Evolutionary conservation across 495 filamentous ascomycete genomes (phyloP), one percentile per base, ranked within the genome.

Genomic region (Bathelium albidoporum): DNA sequence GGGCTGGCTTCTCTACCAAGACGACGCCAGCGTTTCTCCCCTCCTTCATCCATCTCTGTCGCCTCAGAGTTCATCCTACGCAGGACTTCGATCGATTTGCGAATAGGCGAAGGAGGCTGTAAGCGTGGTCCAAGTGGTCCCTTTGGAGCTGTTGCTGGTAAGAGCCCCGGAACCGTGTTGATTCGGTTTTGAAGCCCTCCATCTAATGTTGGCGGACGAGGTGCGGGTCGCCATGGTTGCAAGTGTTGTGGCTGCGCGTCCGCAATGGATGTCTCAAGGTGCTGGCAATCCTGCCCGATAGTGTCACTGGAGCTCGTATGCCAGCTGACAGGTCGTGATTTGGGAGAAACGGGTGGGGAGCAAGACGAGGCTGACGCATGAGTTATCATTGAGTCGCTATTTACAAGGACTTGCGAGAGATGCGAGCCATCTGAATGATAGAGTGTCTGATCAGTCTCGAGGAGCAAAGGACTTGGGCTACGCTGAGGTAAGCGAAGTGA

Each of bases 51-150:
- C 7, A 60, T 3, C 26, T 36, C 58, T 11, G 67, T 68, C 36
- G 69, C 66, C 31, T 76, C 73, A 24, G 68, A 71, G 44, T 76
- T 73, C 71, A 74, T 73, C 12, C 73, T 60, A 2, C 73, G 66
- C 18, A 76, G 63, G 16, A 65, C 67, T 58, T 62, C 61, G 11
- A 73, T 69, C 26, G 67, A 67, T 41, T 65, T 63, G 18, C 67
- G 66, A 7, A 76, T 62, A 24, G 63, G 62, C 36, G 66, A 65
- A 2, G 71, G 64, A 0, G 73, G 68, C 22, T 63, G 63, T 1
- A 39, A 58, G 22, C 71, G 66, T 2, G 72, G 73, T 12, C 72
- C 69, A 26, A 53, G 28, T 3, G 43, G 68, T 59, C 31, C 22
- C 0, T 34, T 16, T 20, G 62, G 34, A 11, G 64, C 60, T 5